Conservation (phyloP, 1,284 basidiomycete species). For the Hemileia vastatrix region DNA sequence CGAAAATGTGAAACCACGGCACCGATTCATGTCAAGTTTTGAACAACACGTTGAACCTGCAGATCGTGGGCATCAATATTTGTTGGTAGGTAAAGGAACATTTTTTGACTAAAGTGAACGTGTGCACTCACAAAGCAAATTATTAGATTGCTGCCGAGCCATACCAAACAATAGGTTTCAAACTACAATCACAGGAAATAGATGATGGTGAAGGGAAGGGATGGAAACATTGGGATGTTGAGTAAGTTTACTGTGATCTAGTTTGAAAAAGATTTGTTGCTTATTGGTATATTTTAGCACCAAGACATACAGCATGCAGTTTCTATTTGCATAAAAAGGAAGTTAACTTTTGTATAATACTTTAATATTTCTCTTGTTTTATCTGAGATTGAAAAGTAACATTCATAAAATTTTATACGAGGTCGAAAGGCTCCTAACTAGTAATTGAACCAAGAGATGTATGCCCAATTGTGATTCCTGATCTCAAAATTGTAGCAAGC, state of each 20-base stretch:
- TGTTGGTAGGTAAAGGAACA: conserved; percentile 60
- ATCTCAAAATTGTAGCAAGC: too few relatives aligned
- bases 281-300: background rate
- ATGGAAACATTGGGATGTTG: conserved; percentile 22
- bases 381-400: too few relatives aligned
- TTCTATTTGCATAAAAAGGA: conserved; percentile 13
- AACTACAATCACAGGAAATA: conserved; percentile 93
- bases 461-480: too few relatives aligned
- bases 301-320: conserved; percentile 22
- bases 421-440: too few relatives aligned
- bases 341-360: too few relatives aligned
- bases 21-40: conserved; percentile 96
- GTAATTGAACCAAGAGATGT: too few relatives aligned
- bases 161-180: conserved; percentile 97
- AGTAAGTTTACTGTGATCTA: background rate
- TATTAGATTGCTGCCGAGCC: conserved; percentile 91
- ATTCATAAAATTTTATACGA: too few relatives aligned
- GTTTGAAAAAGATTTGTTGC: background rate
- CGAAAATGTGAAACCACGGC: conserved; percentile 66
- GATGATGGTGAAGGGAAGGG: conserved; percentile 42
- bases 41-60: conserved; percentile 93
- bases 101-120: background rate
- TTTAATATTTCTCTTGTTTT: too few relatives aligned
- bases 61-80: conserved; percentile 91
- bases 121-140: background rate